phyloP scores from a whole-genome alignment of 495 filamentous ascomycete species.

The Arthonia radiata region DNA sequence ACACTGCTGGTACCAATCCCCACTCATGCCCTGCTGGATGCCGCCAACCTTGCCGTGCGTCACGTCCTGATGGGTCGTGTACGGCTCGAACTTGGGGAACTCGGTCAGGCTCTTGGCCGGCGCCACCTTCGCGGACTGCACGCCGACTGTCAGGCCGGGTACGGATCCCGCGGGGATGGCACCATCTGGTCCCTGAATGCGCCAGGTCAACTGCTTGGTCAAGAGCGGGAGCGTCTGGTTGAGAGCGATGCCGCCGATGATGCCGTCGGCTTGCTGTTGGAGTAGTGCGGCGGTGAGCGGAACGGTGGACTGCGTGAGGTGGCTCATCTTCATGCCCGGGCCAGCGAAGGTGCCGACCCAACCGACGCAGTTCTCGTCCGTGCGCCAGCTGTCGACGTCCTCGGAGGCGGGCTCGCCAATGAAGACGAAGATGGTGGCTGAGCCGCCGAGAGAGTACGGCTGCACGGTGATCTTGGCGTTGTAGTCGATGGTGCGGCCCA shows the following conservation, averaged over 20 bases:
- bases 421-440: slow-evolving; percentile 36
- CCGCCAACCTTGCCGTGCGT: slow-evolving; percentile 7
- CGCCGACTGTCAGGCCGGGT: slow-evolving; percentile 6
- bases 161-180: slow-evolving; percentile 5
- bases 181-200: slow-evolving; percentile 7
- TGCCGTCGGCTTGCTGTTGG: slow-evolving; percentile 14
- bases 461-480: slow-evolving; percentile 30
- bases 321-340: slow-evolving; percentile 1
- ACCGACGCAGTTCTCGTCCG: slow-evolving; percentile 23
- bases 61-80: slow-evolving; percentile 4
- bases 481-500: slow-evolving; percentile 21
- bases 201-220: slow-evolving; percentile 17
- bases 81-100: slow-evolving; percentile 6
- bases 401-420: slow-evolving; percentile 20
- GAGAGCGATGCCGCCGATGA: slow-evolving; percentile 17
- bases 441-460: slow-evolving; percentile 27
- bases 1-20: too few relatives aligned
- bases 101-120: slow-evolving; percentile 2
- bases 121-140: slow-evolving; percentile 5
- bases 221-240: slow-evolving; percentile 20
- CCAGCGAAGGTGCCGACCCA: slow-evolving; percentile 26
- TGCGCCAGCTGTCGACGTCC: slow-evolving; percentile 18
- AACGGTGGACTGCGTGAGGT: slow-evolving; percentile 23
- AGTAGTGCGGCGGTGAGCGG: slow-evolving; percentile 30
- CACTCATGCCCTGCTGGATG: too few relatives aligned